Percentiles rank a stretch among this genome's conserved stretches.
Evolutionary conservation across 2,329 filamentous ascomycete species (phyloP).

Genomic region (Penicillium sp.): DNA sequence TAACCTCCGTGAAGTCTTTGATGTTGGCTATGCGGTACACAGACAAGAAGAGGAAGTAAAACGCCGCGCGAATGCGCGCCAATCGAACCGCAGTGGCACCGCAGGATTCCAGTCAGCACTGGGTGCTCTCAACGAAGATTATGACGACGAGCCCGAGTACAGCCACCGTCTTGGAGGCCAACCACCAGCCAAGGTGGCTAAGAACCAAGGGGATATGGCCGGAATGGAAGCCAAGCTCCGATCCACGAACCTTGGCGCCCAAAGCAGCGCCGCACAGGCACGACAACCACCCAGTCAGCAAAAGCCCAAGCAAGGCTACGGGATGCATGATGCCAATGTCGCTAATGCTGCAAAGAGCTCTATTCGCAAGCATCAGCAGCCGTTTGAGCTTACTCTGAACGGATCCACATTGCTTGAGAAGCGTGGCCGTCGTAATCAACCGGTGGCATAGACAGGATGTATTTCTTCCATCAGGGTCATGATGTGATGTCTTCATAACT

Average conservation of each 20-base stretch:
- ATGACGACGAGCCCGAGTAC: conserved; percentile 59
- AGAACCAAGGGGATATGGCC: conserved; percentile 60
- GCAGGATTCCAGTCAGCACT: conserved; percentile 63
- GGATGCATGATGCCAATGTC: conserved; percentile 81
- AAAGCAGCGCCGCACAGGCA: conserved; percentile 62
- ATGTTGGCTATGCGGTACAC: conserved; percentile 97
- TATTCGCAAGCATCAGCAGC: conserved; percentile 71
- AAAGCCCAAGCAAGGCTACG: conserved; percentile 64
- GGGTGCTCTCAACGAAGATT: conserved; percentile 64
- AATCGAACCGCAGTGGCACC: conserved; percentile 63
- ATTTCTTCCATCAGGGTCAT: neutral
- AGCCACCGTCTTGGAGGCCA: conserved; percentile 54
- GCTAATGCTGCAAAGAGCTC: conserved; percentile 81
- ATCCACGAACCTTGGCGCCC: conserved; percentile 69
- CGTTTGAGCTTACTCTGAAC: conserved; percentile 88
- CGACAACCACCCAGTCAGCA: conserved; percentile 57
- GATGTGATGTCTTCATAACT: conserved; percentile 12
- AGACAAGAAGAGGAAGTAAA: conserved; percentile 95
- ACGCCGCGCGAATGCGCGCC: conserved; percentile 76
- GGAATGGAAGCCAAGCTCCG: conserved; percentile 85
- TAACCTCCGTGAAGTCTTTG: conserved; percentile 94
- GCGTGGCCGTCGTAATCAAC: conserved; percentile 48
- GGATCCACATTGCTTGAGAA: conserved; percentile 86
- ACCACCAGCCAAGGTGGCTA: conserved; percentile 66
- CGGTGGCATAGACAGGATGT: conserved; percentile 25